Percentiles rank a stretch among this genome's conserved stretches.
These are phyloP conservation scores for Brassica cretica DNA, from an alignment of 345 rosid genomes.

Conservation along the genomic window DNA sequence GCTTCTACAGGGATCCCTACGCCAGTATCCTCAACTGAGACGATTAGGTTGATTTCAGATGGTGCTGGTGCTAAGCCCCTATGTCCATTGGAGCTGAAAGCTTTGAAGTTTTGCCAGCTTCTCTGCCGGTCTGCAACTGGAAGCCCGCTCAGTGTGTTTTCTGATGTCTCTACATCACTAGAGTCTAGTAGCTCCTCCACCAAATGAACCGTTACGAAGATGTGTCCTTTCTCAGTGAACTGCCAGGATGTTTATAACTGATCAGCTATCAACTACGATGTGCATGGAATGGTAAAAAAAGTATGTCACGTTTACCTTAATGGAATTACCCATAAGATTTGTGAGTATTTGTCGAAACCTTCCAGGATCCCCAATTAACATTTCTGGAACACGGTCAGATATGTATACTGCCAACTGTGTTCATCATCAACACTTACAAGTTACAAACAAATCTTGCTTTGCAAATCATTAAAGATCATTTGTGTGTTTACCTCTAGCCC, in stretches of 20 bases:
- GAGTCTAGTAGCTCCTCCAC: conserved; percentile 71
- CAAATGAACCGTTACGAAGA: conserved; percentile 78
- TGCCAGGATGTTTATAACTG: conserved; percentile 30
- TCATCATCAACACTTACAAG: neutral
- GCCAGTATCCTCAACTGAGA: conserved; percentile 97
- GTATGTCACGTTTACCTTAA: conserved; percentile 54
- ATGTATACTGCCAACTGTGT: conserved; percentile 86
- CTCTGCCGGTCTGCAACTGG: conserved; percentile 69
- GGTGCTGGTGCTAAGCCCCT: conserved; percentile 38
- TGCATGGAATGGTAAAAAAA: conserved; percentile 11
- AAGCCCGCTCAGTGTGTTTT: conserved; percentile 77
- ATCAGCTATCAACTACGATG: conserved; percentile 13
- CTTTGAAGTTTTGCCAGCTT: conserved; percentile 74
- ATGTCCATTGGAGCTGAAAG: conserved; percentile 55
- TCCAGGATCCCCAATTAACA: conserved; percentile 86
- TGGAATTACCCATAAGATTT: conserved; percentile 94
- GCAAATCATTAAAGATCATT: conserved; percentile 26
- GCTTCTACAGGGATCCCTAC: conserved; percentile 87
- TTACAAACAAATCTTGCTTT: neutral
- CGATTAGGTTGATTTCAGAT: conserved; percentile 58
- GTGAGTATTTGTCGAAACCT: conserved; percentile 93
- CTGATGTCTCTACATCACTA: conserved; percentile 51
- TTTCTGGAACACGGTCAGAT: conserved; percentile 81
- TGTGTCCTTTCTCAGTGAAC: conserved; percentile 95
- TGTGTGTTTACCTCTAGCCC: conserved; percentile 73